Base-by-base conservation (phyloP, 768 basidiomycete genomes). In the Phlebiopsis gigantea region DNA sequence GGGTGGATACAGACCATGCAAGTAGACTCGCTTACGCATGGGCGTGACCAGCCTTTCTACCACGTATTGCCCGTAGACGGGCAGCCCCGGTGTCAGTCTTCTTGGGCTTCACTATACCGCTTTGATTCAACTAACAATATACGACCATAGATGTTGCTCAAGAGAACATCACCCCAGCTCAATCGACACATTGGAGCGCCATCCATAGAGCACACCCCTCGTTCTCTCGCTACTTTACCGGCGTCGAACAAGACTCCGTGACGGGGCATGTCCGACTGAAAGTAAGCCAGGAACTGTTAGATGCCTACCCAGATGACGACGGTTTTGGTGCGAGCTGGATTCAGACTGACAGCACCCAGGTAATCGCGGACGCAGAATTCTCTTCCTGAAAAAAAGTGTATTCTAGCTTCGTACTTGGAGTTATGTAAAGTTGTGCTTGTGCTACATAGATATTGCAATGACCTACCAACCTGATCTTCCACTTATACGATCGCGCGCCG, bases 21-120 rank as follows among this genome's bases (percentile, higher is more conserved):
- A 22, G 71, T 81, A 1, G 69, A 76, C 57, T 57, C 61, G 9
- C 68, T 82, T 15, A 42, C 64, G 25, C 61, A 69, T 21, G 79
- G 80, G 19, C 66, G 73, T 22, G 58, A 75, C 44, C 81, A 83
- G 55, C 79, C 81, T 1, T 82, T 81, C 59, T 83, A 83, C 59
- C 65, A 69, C 28, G 63, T 72, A 31, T 57, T 75, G 42, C 63
- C 70, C 19, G 62, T 66, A 29, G 72, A 67, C 46, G 75, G 74
- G 12, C 65, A 73, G 1, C 56, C 64, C 41, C 64, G 71, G 63
- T 79, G 77, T 79, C 63, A 60, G 75, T 62, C 41, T 46, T 26
- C 48, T 10, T 41, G 17, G 43, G 39, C 10, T 46, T 21, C 49
- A n/a, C n/a, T n/a, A n/a, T n/a, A n/a, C n/a, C n/a, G n/a, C n/a